These are phyloP conservation scores for Sphaerostilbella broomeana DNA, from an alignment of 2,329 filamentous ascomycete genomes.

Conservation along the genomic window DNA sequence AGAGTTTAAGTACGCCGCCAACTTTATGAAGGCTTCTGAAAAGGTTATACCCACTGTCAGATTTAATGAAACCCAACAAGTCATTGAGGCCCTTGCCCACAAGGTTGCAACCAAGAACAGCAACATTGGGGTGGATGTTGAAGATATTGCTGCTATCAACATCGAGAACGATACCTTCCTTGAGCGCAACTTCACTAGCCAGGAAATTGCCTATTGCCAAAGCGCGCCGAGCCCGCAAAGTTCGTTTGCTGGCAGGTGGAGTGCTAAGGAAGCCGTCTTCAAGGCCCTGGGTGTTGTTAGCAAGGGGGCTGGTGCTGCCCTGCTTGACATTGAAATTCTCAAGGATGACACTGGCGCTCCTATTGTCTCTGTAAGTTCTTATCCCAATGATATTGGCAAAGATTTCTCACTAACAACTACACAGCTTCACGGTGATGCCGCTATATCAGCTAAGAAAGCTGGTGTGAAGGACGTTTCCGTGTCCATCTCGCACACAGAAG, in stretches of 20 bases:
- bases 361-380: slow-evolving; percentile 68
- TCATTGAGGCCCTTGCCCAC: slow-evolving; percentile 71
- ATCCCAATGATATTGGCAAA: slow-evolving; percentile 29
- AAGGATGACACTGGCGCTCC: slow-evolving; percentile 78
- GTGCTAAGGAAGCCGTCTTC: slow-evolving; percentile 97
- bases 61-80: slow-evolving; percentile 59
- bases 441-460: slow-evolving; percentile 73
- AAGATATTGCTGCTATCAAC: slow-evolving; percentile 81
- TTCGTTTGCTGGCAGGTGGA: slow-evolving; percentile 93
- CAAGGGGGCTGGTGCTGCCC: slow-evolving; percentile 78
- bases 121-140: slow-evolving; percentile 90
- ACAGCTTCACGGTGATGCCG: slow-evolving; percentile 81
- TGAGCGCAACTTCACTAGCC: slow-evolving; percentile 83
- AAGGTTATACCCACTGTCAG: slow-evolving; percentile 45
- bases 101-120: slow-evolving; percentile 51
- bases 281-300: slow-evolving; percentile 87
- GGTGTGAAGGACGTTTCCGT: slow-evolving; percentile 85
- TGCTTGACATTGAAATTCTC: slow-evolving; percentile 92
- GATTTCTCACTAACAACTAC: slow-evolving; percentile 14
- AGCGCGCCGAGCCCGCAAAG: slow-evolving; percentile 73
- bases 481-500: slow-evolving; percentile 93
- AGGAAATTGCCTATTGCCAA: slow-evolving; percentile 81
- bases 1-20: slow-evolving; percentile 64
- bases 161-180: slow-evolving; percentile 92
- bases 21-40: slow-evolving; percentile 60